Evolutionary conservation across 2,329 filamentous ascomycete species (phyloP).

Genomic region (Ambrosiella cleistominuta): DNA sequence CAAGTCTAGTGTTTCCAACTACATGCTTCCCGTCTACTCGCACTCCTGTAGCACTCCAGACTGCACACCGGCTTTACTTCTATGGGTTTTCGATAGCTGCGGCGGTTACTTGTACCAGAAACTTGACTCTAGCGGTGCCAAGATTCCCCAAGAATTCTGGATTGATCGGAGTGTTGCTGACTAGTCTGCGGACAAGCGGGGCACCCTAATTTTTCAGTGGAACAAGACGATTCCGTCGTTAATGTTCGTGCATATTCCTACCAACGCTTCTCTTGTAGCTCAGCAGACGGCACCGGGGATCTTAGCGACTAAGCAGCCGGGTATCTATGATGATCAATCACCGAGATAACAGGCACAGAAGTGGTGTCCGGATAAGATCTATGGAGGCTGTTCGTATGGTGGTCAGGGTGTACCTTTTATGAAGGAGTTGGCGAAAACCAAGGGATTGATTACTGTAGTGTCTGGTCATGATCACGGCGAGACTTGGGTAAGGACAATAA

Average conservation of each 20-base stretch:
- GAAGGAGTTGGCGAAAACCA: slow-evolving; percentile 28
- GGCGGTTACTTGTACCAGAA: slow-evolving; percentile 26
- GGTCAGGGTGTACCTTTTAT: slow-evolving; percentile 32
- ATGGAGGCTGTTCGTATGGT: slow-evolving; percentile 1
- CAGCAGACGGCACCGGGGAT: slow-evolving; percentile 14
- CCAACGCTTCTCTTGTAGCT: slow-evolving; percentile 17
- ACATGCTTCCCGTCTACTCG: slow-evolving; percentile 29
- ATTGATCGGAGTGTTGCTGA: slow-evolving; percentile 1
- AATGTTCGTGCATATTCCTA: slow-evolving; percentile 32
- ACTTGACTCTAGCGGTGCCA: neutral
- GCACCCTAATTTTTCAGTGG: neutral
- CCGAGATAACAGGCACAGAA: slow-evolving; percentile 15
- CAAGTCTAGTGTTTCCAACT: slow-evolving; percentile 26
- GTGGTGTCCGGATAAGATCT: slow-evolving; percentile 17
- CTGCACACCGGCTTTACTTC: slow-evolving; percentile 28
- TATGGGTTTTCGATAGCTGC: slow-evolving; percentile 61
- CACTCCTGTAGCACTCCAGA: slow-evolving; percentile 10
- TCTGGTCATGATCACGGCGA: slow-evolving; percentile 40
- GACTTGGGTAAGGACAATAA: slow-evolving; percentile 23
- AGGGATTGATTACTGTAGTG: slow-evolving; percentile 31
- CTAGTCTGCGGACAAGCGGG: slow-evolving; percentile 1
- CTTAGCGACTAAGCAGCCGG: slow-evolving; percentile 22
- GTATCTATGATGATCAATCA: slow-evolving; percentile 17
- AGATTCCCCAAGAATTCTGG: slow-evolving; percentile 4
- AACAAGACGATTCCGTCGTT: slow-evolving; percentile 24